phyloP scores from a whole-genome alignment of 2,329 filamentous ascomycete genomes.

The Claviceps pusilla region DNA sequence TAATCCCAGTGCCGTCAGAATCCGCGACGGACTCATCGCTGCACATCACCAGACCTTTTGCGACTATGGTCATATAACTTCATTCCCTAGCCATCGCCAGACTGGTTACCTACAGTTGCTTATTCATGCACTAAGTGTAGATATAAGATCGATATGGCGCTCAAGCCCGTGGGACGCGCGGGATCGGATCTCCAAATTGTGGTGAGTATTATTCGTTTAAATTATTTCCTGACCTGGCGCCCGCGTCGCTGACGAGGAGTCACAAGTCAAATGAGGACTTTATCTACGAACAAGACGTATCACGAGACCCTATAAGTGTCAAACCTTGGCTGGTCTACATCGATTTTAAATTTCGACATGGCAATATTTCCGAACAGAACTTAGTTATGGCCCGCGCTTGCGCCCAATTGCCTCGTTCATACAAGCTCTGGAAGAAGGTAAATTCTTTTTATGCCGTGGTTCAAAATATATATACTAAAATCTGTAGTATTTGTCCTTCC shows the following conservation, averaged over 20 bases:
- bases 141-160: background rate
- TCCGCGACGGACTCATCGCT: background rate
- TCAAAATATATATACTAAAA: constrained; percentile 6
- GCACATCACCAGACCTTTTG: background rate
- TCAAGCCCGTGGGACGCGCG: background rate
- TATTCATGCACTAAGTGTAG: background rate
- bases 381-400: constrained; percentile 83
- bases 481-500: constrained; percentile 64
- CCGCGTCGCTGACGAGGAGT: constrained; percentile 7
- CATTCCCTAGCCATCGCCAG: background rate
- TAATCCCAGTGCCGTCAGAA: background rate
- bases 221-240: background rate
- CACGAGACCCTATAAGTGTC: constrained; percentile 69
- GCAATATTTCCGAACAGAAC: constrained; percentile 70
- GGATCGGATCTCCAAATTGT: constrained; percentile 3
- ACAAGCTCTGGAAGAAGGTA: constrained; percentile 96
- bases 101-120: background rate
- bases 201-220: constrained; percentile 20
- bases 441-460: constrained; percentile 6
- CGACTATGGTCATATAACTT: background rate
- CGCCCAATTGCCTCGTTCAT: constrained; percentile 76
- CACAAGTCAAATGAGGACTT: constrained; percentile 68
- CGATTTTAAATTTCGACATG: constrained; percentile 78
- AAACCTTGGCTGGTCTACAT: constrained; percentile 95
- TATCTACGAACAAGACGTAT: constrained; percentile 89